phyloP scores from a whole-genome alignment of 768 basidiomycete species.

The Naganishia antarctica region DNA sequence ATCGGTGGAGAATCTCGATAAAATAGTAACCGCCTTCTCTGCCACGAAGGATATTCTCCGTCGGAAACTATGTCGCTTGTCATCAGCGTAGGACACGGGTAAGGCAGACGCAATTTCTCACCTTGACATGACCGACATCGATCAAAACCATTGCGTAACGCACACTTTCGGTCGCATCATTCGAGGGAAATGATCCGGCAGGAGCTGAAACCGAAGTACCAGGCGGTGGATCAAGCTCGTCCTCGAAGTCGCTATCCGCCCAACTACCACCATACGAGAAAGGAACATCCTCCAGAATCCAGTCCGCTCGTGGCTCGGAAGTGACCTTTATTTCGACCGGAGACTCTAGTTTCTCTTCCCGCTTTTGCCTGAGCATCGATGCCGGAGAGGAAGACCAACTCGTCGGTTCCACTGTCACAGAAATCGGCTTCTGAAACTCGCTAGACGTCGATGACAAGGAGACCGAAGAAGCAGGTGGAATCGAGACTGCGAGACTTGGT shows the following conservation, averaged over 20 bases:
- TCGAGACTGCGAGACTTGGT: neutral
- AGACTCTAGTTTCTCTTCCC: neutral
- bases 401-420: neutral
- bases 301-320: neutral
- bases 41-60: neutral
- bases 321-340: neutral
- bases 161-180: neutral
- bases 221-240: neutral
- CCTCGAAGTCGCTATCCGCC: constrained; percentile 1
- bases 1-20: neutral
- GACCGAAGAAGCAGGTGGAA: neutral
- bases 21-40: neutral
- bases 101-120: neutral
- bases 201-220: constrained; percentile 9
- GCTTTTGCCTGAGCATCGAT: neutral
- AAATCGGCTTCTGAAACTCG: neutral
- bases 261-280: neutral
- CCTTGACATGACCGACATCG: constrained; percentile 5
- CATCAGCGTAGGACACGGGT: too few relatives aligned
- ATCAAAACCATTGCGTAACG: constrained; percentile 4
- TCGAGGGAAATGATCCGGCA: neutral
- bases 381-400: constrained; percentile 1
- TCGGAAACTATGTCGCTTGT: neutral
- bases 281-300: neutral
- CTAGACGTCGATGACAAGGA: neutral